Evolutionary conservation across 2,329 filamentous ascomycete genomes (phyloP), one percentile per base, ranked within the genome.

Genomic region (Tolypocladium tropicale): DNA sequence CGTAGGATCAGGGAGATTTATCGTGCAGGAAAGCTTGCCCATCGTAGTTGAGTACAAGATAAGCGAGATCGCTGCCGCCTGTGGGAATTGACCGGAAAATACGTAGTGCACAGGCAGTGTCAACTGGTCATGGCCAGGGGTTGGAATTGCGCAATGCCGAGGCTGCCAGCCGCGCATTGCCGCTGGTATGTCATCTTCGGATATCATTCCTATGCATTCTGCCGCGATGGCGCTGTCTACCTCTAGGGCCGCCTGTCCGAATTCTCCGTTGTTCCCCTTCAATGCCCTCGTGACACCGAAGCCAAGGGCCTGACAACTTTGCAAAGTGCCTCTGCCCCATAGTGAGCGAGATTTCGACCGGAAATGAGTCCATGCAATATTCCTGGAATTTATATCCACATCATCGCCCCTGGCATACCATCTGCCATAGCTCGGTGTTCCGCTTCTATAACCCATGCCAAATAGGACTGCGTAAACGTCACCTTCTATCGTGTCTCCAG

Each of bases 21-120:
- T 74, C 34, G 60, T 74, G 34, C 67, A 70, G 46, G 57, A 65
- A 46, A 66, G 68, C 12, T 62, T 68, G 52, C 62, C 67, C 30
- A 59, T 68, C 21, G 60, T 70, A 32, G 72, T 76, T 23, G 72
- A 75, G 62, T 75, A 74, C 61, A 74, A 74, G 59, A 73, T 75
- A 59, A 75, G 72, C 55, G 67, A 74, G 56, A 70, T 75, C 18
- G 64, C 61, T 14, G 64, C 65, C 43, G 36, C 28, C 37, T 33
- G 36, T 48, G 32, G 18, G 46, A 5, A 21, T 16, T 11, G 10
- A 25, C n/a, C n/a, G n/a, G 11, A 49, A 18, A 21, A 21, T 11
- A 49, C 16, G 46, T 4, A 48, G 18, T 12, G 21, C 46, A 49
- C 28, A n/a, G n/a, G n/a, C n/a, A 6, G 32, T 48, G 23, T 30